Evolutionary conservation across 2,329 filamentous ascomycete species (phyloP).

Genomic region (Amylocarpus encephaloides): DNA sequence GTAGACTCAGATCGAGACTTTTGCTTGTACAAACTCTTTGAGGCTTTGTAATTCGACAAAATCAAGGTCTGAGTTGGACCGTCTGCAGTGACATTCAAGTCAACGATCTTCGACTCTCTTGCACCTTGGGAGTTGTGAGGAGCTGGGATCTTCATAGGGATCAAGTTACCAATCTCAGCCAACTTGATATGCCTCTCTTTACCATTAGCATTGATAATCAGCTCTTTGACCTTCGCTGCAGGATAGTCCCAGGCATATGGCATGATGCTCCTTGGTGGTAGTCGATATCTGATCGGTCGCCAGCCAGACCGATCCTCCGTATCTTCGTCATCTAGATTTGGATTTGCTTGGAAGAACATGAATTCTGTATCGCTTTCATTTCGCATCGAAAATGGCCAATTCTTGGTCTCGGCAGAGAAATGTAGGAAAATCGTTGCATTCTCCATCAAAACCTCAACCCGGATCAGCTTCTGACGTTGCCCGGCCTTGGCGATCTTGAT

Average conservation of each 20-base stretch:
- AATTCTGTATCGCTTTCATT: constrained; percentile 98
- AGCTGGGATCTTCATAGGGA: constrained; percentile 85
- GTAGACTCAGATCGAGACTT: constrained; percentile 47
- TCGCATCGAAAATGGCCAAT: constrained; percentile 98
- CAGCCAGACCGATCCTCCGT: constrained; percentile 78
- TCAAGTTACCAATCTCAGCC: constrained; percentile 90
- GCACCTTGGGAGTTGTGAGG: constrained; percentile 43
- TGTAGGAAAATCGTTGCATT: constrained; percentile 90
- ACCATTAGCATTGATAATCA: constrained; percentile 72
- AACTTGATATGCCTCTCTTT: constrained; percentile 89
- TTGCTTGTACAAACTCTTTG: constrained; percentile 80
- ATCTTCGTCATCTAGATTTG: constrained; percentile 87
- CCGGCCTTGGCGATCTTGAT: constrained; percentile 89
- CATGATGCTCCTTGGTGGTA: constrained; percentile 96
- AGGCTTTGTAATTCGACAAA: constrained; percentile 86
- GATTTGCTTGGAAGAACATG: constrained; percentile 91
- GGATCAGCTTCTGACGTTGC: constrained; percentile 80
- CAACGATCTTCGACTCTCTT: constrained; percentile 75
- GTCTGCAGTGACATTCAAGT: constrained; percentile 92
- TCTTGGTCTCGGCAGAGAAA: constrained; percentile 81
- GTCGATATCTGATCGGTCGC: constrained; percentile 84
- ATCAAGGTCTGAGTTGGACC: constrained; percentile 94
- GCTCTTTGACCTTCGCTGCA: constrained; percentile 90
- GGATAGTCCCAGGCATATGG: constrained; percentile 99
- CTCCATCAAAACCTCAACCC: constrained; percentile 87